A percentile compares a stretch with the other conserved stretches of the same genome.
phyloP scores from a whole-genome alignment of 2,329 filamentous ascomycete species.

The Aspergillus sp. region DNA sequence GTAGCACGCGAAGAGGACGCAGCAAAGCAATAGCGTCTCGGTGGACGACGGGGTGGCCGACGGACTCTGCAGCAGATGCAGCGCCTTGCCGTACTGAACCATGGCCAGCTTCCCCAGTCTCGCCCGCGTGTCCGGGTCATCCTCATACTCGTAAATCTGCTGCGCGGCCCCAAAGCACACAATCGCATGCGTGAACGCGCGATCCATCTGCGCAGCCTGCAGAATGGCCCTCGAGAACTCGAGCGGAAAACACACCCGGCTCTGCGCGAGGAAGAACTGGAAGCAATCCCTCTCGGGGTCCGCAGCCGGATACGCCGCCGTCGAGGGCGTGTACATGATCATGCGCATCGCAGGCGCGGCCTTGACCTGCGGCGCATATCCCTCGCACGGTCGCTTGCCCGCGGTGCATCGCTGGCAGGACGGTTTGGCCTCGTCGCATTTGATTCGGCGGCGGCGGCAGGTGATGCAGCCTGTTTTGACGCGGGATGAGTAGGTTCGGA shows the following conservation, averaged over 20 bases:
- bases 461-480: neutral
- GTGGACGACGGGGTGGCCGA: neutral
- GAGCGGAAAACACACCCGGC: neutral
- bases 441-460: neutral
- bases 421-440: constrained; percentile 1
- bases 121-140: no score
- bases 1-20: constrained; percentile 6
- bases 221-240: neutral
- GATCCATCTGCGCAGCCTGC: neutral
- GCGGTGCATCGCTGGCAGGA: neutral
- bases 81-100: neutral
- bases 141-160: neutral
- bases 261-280: neutral
- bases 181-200: neutral
- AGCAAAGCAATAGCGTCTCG: neutral
- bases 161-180: neutral
- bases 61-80: neutral
- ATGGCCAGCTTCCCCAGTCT: neutral
- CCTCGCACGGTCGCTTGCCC: neutral
- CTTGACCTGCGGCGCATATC: neutral
- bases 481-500: neutral
- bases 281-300: neutral
- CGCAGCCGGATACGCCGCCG: neutral
- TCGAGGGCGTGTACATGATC: neutral
- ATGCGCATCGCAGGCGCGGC: neutral